Evolutionary conservation across 768 basidiomycete genomes (phyloP).

Genomic region (Galerina sulciceps): DNA sequence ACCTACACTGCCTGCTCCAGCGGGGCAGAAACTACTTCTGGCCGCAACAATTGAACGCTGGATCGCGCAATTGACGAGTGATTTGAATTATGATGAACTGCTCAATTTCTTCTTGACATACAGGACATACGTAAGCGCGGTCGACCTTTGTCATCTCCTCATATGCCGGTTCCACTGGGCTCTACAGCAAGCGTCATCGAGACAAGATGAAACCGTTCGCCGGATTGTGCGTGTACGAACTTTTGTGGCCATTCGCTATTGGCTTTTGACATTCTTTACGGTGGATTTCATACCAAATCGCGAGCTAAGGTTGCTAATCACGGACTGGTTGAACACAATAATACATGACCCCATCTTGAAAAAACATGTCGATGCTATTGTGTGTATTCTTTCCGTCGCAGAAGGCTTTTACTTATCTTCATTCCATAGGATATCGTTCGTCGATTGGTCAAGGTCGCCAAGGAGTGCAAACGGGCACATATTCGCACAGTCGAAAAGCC

Average conservation of each 20-base stretch:
- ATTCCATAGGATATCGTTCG: constrained; percentile 71
- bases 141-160: constrained; percentile 81
- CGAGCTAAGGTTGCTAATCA: constrained; percentile 72
- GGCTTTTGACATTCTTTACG: constrained; percentile 88
- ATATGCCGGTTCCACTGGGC: constrained; percentile 93
- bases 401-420: constrained; percentile 9
- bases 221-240: constrained; percentile 87
- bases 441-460: constrained; percentile 81
- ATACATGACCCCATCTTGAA: constrained; percentile 71
- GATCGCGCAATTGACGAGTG: constrained; percentile 90
- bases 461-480: constrained; percentile 78
- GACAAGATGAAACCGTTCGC: constrained; percentile 70
- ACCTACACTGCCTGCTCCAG: constrained; percentile 18
- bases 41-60: constrained; percentile 93
- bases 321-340: constrained; percentile 83
- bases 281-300: constrained; percentile 87
- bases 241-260: constrained; percentile 88
- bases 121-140: constrained; percentile 78
- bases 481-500: constrained; percentile 42
- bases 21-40: constrained; percentile 60
- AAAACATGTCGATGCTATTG: constrained; percentile 70
- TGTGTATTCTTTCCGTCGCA: constrained; percentile 40
- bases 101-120: constrained; percentile 93
- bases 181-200: constrained; percentile 50
- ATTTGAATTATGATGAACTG: constrained; percentile 85